phyloP scores from a whole-genome alignment of 768 basidiomycete genomes.

The Serpula lacrymans region DNA sequence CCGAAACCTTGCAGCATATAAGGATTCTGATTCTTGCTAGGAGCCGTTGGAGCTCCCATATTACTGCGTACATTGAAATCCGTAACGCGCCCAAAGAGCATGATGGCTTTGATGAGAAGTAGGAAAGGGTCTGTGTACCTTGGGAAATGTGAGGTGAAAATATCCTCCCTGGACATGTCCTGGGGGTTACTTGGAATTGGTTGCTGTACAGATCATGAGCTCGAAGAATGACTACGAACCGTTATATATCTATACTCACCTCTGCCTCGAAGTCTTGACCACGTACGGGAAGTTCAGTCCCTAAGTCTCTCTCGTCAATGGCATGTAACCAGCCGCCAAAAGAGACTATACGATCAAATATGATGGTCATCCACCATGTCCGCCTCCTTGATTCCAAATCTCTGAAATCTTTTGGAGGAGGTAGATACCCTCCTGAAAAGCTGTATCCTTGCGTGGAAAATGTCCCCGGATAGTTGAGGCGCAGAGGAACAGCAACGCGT shows the following conservation, averaged over 20 bases:
- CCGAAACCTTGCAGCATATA: constrained; percentile 65
- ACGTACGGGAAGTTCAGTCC: constrained; percentile 78
- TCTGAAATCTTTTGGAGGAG: constrained; percentile 70
- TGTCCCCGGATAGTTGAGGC: constrained; percentile 84
- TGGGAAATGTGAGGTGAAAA: constrained; percentile 69
- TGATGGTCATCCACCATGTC: constrained; percentile 90
- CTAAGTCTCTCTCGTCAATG: constrained; percentile 79
- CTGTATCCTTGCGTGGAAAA: constrained; percentile 64
- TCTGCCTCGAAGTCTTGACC: constrained; percentile 73
- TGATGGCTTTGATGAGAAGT: constrained; percentile 76
- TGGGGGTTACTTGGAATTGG: constrained; percentile 73
- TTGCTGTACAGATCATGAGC: constrained; percentile 36
- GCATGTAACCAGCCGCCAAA: constrained; percentile 86
- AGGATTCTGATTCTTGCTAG: constrained; percentile 72
- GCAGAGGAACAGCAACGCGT: constrained; percentile 75
- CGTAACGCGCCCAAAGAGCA: constrained; percentile 83
- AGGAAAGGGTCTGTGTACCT: constrained; percentile 82
- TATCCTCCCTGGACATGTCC: constrained; percentile 55
- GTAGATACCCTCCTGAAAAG: constrained; percentile 76
- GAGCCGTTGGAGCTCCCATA: constrained; percentile 60
- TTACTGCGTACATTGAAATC: constrained; percentile 80
- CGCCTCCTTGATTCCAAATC: constrained; percentile 78
- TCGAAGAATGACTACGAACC: constrained; percentile 8
- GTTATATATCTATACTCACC: too few species aligned
- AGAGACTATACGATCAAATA: constrained; percentile 80